Base-by-base conservation (phyloP, 1,139 yeast genomes). In the Lodderomyces parapsilosis region DNA sequence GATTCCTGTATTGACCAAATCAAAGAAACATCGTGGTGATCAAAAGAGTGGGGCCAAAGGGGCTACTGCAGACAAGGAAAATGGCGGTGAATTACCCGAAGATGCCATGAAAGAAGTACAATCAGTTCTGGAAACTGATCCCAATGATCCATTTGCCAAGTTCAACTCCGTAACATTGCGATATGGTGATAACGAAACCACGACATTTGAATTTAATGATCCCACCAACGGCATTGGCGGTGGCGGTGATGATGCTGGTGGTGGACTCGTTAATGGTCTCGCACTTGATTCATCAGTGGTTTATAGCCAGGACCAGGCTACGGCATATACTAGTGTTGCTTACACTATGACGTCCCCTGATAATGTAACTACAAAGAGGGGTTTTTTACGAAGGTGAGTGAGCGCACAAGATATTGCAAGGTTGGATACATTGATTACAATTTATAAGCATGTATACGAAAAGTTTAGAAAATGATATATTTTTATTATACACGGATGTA, bases 101-200 rank as follows among this genome's bases (percentile, higher is more conserved):
- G n/a, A 23, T 17, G 14, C 5, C 7, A 38, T 20, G 3, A n/a
- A 15, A 11, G 41, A 37, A 23, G 59, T 66, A 52, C 60, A 62
- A 42, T 49, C 56, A 10, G 63, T 58, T 2, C 63, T 58, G 41
- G 59, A 57, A 18, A 36, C 53, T 22, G 73, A 60, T 15, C 60
- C 68, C 32, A 57, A 60, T 42, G 96, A 91, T 63, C 97, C 97
- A 13, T 93, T 93, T 64, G 85, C 81, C 43, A 82, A 82, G 55
- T 93, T 93, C 67, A 88, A 85, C 56, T 90, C 97, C 0, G 89
- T 93, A 54, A 88, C 96, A 3, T 71, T 93, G 56, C 89, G 89
- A 56, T 93, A 90, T 59, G 86, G 78, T 44, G 85, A n/a, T n/a
- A n/a, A 80, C 39, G 71, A 66, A 34, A 32, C 24, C 10, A 24